These are phyloP conservation scores for Aspergillus panamensis DNA, from an alignment of 495 filamentous ascomycete species.

Conservation along the genomic window DNA sequence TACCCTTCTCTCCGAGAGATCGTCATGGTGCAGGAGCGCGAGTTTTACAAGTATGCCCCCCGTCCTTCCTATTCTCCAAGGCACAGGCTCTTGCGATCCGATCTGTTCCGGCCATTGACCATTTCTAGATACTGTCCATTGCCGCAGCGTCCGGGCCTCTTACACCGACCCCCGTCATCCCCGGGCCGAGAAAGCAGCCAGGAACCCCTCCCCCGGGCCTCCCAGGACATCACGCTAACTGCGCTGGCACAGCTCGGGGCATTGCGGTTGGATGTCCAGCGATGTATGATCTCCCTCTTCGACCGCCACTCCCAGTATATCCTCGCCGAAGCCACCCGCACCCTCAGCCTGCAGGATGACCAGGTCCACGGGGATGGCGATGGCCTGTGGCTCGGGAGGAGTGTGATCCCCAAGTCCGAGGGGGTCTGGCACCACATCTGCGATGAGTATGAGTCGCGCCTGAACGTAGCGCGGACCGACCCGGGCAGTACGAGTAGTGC, in stretches of 20 bases:
- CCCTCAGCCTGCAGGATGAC: constrained; percentile 42
- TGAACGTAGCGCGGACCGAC: constrained; percentile 18
- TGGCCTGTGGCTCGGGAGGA: constrained; percentile 40
- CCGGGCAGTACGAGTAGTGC: neutral
- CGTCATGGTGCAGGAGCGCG: constrained; percentile 22
- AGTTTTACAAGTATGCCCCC: constrained; percentile 25
- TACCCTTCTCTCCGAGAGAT: neutral
- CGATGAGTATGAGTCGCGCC: constrained; percentile 13
- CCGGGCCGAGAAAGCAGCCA: constrained; percentile 8
- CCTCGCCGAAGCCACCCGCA: constrained; percentile 59
- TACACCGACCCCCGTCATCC: constrained; percentile 11
- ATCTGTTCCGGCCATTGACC: too few relatives aligned
- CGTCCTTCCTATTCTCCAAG: neutral
- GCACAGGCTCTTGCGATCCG: too few relatives aligned
- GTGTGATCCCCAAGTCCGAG: constrained; percentile 38
- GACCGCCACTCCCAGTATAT: constrained; percentile 53
- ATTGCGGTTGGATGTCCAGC: constrained; percentile 48
- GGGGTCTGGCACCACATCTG: constrained; percentile 45
- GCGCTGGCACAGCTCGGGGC: constrained; percentile 59
- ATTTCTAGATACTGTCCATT: constrained; percentile 22
- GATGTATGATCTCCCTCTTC: constrained; percentile 56
- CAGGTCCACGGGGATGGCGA: constrained; percentile 30
- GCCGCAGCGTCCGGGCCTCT: constrained; percentile 16
- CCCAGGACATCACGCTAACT: constrained; percentile 53
- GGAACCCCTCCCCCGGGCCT: constrained; percentile 19